These are phyloP conservation scores for Rhizophagus prolifer DNA, from an alignment of 192 early-diverging fungal species.

Conservation along the genomic window DNA sequence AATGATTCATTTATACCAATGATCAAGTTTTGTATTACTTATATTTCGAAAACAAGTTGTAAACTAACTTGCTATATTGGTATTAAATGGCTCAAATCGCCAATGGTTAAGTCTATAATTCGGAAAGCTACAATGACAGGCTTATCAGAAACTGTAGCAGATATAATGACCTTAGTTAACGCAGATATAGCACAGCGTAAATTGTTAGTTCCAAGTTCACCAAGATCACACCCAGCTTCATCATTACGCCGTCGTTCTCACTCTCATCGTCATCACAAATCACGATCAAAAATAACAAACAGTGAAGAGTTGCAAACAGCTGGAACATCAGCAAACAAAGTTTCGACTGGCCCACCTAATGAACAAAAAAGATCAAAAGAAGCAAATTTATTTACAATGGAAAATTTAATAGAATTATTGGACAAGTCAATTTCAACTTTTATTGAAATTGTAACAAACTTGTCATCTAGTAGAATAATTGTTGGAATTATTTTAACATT, in stretches of 20 bases:
- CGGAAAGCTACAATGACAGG: constrained; percentile 58
- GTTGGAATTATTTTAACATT: neutral
- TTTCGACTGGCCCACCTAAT: neutral
- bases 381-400: neutral
- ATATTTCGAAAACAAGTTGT: constrained; percentile 48
- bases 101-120: constrained; percentile 71
- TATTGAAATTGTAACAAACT: neutral
- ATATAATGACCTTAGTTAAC: constrained; percentile 50
- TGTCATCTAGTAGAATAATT: neutral
- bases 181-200: constrained; percentile 36
- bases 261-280: neutral
- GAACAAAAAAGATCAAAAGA: neutral
- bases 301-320: constrained; percentile 15
- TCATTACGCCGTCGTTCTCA: constrained; percentile 12
- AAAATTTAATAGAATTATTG: neutral
- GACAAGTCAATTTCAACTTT: neutral
- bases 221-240: neutral
- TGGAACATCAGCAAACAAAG: constrained; percentile 9
- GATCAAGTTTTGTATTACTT: constrained; percentile 69
- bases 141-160: constrained; percentile 49
- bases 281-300: constrained; percentile 27
- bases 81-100: constrained; percentile 66
- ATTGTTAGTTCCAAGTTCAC: neutral
- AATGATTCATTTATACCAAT: constrained; percentile 66
- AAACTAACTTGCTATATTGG: constrained; percentile 54